Conservation (phyloP, 2,329 filamentous ascomycete genomes). For the Sporothrix luriei region DNA sequence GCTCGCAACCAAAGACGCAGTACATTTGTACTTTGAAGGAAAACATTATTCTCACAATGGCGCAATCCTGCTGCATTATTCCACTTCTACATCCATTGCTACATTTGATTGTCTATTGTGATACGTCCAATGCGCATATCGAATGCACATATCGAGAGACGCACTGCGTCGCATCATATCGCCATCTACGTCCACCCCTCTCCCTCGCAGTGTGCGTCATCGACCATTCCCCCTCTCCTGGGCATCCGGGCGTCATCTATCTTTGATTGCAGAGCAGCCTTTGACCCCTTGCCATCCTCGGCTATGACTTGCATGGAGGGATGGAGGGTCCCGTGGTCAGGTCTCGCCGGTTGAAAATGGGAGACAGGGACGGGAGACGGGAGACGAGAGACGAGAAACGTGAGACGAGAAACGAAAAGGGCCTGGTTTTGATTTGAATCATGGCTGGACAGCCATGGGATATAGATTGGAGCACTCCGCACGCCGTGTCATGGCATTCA, state of each 20-base stretch:
- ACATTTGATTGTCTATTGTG: background rate
- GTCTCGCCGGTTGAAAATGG: constrained; percentile 13
- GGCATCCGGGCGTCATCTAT: background rate
- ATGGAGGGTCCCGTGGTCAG: background rate
- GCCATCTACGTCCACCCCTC: background rate
- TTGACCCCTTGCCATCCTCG: background rate
- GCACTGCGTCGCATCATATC: background rate
- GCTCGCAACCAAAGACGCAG: background rate
- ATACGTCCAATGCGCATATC: background rate
- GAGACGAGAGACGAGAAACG: background rate
- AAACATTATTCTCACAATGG: background rate
- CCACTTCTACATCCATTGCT: background rate
- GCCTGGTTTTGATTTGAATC: background rate
- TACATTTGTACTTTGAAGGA: too few species aligned
- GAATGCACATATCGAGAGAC: background rate
- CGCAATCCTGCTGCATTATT: background rate
- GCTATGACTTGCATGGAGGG: constrained; percentile 14
- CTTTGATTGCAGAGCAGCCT: background rate
- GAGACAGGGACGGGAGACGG: too few species aligned
- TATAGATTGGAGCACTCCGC: background rate
- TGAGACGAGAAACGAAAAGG: background rate
- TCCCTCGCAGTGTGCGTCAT: background rate
- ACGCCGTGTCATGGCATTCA: background rate
- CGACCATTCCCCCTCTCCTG: background rate
- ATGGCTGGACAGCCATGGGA: background rate